These are phyloP conservation scores for Asterophora lycoperdoides DNA, from an alignment of 768 basidiomycete species.

Conservation along the genomic window DNA sequence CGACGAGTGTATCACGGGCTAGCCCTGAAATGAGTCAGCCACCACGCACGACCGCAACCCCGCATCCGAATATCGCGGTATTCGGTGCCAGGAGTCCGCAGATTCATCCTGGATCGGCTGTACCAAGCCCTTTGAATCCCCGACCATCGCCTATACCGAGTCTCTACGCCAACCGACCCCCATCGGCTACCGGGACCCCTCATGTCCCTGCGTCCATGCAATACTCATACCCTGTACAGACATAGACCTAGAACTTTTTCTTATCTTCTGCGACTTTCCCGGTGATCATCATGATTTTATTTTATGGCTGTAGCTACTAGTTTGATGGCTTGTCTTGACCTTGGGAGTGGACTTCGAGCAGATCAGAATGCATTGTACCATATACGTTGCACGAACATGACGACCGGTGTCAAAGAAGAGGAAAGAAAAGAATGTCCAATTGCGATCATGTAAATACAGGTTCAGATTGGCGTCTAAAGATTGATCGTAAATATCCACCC, in stretches of 20 bases:
- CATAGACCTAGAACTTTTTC: background rate
- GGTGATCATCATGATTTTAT: background rate
- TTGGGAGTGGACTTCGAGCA: background rate
- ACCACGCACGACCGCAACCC: too few relatives aligned
- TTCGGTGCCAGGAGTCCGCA: too few relatives aligned
- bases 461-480: background rate
- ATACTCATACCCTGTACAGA: background rate
- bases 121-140: background rate
- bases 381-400: background rate
- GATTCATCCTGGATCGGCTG: background rate
- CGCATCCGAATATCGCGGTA: too few relatives aligned
- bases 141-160: too few relatives aligned
- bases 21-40: too few relatives aligned
- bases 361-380: background rate
- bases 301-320: background rate
- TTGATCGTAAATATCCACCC: background rate
- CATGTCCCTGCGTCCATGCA: background rate
- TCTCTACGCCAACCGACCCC: slow-evolving; percentile 1
- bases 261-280: background rate
- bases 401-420: too few relatives aligned
- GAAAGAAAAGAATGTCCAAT: too few relatives aligned
- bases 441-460: too few relatives aligned
- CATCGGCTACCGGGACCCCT: background rate
- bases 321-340: background rate
- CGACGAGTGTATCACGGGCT: too few relatives aligned